These are phyloP conservation scores for Neurospora pannonica DNA, from an alignment of 495 filamentous ascomycete species.

Conservation along the genomic window DNA sequence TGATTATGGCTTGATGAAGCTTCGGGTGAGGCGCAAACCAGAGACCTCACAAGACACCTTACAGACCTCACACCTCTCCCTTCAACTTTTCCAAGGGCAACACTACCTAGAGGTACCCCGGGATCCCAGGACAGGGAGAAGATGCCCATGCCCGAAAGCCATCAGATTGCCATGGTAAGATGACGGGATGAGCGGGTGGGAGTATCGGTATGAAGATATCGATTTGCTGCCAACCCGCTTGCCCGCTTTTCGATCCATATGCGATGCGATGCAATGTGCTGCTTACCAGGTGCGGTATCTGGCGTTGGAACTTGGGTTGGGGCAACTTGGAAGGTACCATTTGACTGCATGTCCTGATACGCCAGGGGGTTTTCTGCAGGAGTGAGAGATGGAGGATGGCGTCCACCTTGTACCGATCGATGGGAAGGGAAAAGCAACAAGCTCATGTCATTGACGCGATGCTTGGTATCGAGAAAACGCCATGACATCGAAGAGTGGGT, in stretches of 20 bases:
- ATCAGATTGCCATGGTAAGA: background rate
- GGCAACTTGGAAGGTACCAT: background rate
- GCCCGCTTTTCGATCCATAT: background rate
- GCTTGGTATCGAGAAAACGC: background rate
- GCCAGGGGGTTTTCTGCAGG: background rate
- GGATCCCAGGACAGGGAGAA: background rate
- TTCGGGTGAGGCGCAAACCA: background rate
- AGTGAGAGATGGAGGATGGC: background rate
- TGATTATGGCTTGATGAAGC: background rate
- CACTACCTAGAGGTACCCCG: background rate
- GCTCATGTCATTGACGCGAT: background rate
- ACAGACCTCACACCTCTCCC: background rate
- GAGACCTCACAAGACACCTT: background rate
- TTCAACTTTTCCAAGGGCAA: background rate
- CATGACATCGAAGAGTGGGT: background rate
- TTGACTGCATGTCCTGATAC: background rate
- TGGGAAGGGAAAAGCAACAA: background rate
- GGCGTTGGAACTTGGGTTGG: background rate
- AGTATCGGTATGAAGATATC: background rate
- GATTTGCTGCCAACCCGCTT: background rate
- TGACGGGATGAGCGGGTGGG: background rate
- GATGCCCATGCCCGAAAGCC: background rate
- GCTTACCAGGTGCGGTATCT: background rate
- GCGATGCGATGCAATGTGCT: background rate
- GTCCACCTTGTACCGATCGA: background rate